Base-by-base conservation (phyloP, 169 alveolate genomes). In the Plasmodium reichenowi region DNA sequence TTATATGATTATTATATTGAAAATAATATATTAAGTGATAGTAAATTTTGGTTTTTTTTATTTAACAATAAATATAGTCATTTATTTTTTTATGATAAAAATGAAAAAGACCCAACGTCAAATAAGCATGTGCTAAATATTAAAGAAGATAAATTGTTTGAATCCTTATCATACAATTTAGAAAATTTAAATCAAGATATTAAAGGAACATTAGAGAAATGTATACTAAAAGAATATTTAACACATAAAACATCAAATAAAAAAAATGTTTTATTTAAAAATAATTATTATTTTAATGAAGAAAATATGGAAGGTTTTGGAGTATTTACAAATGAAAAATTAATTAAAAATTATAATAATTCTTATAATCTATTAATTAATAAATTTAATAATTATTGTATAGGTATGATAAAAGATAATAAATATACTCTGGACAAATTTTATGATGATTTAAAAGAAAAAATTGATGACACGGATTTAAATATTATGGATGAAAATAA, bases 1-100 rank as follows among this genome's bases (percentile, higher is more conserved):
- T 59, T 78, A 4, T 43, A 78, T 59, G 89, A 78, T 64, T 78
- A 78, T 64, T 78, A 78, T 56, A 78, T 66, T 68, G 78, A 67
- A 67, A 78, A 78, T 52, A 78, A 78, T 22, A 78, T 78, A 29
- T 59, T 78, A 7, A 78, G 48, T 52, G 89, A 78, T 26, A 67
- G 76, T 59, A 78, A 64, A 66, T 78, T 78, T 29, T 78, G 89
- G 89, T 78, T 52, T 71, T 78, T 78, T 45, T 59, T 78, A 50
- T 78, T 78, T 78, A 78, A 78, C 26, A 78, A 78, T 58, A 78
- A 64, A 78, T 78, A 78, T 48, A 78, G 89, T 59, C 89, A 78
- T 45, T 78, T 78, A 50, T 78, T 78, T 56, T 78, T 78, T 78
- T 78, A 64, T 70, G 89, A 78, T 12, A 64, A 78, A 78, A 78